Conservation (phyloP, 805 yeast species). For the Diddensiella santjacobensis region DNA sequence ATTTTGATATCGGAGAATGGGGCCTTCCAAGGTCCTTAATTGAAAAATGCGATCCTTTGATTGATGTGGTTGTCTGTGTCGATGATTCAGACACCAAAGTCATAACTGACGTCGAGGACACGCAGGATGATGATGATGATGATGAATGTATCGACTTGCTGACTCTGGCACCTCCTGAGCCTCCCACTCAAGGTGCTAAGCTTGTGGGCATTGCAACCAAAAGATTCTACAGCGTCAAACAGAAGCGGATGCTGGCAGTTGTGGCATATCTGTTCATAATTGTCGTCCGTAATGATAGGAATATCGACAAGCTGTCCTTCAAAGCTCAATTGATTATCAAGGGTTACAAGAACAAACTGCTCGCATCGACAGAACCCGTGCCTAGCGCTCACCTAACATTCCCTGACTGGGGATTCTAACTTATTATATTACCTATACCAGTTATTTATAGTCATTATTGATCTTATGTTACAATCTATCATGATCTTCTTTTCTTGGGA, state of each 20-base stretch:
- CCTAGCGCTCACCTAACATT: neutral
- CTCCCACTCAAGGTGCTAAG: neutral
- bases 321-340: neutral
- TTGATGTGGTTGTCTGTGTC: conserved; percentile 9
- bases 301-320: neutral
- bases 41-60: neutral
- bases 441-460: too few relatives aligned
- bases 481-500: conserved; percentile 38
- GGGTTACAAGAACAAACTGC: neutral
- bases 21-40: conserved; percentile 28
- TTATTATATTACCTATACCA: too few relatives aligned
- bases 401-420: conserved; percentile 16
- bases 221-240: neutral
- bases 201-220: neutral
- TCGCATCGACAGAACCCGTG: neutral
- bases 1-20: conserved; percentile 30
- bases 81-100: neutral
- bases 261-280: conserved; percentile 10
- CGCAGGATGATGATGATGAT: neutral
- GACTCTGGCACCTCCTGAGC: conserved; percentile 2
- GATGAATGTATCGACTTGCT: conserved; percentile 24
- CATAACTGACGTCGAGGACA: neutral
- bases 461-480: neutral
- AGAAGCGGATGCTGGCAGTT: conserved; percentile 7
- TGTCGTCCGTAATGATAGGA: neutral